Conservation (phyloP, 208 protist species). For the Trypanosomatidae sp. region DNA sequence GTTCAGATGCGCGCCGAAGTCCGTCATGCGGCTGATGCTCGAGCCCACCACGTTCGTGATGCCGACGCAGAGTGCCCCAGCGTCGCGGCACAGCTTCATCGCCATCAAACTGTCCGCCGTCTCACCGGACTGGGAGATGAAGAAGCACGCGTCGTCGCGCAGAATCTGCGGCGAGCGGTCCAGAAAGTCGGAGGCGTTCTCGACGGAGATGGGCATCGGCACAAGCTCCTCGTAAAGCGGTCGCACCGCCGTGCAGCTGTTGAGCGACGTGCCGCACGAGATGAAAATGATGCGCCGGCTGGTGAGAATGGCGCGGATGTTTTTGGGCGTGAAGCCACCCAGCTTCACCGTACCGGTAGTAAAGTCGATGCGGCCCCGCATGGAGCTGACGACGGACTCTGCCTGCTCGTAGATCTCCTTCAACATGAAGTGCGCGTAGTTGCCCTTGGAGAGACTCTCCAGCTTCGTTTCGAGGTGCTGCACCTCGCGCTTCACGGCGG, state of each 20-base stretch:
- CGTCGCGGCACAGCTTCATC: slow-evolving; percentile 79
- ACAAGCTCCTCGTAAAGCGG: slow-evolving; percentile 93
- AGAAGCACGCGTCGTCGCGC: slow-evolving; percentile 88
- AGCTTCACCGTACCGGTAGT: slow-evolving; percentile 61
- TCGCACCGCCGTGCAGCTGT: slow-evolving; percentile 92
- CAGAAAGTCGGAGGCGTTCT: slow-evolving; percentile 94
- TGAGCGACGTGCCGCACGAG: slow-evolving; percentile 94
- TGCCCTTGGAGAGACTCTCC: slow-evolving; percentile 89
- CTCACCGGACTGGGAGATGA: slow-evolving; percentile 95
- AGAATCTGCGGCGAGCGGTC: slow-evolving; percentile 79
- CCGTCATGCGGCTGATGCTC: slow-evolving; percentile 84
- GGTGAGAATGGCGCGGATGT: slow-evolving; percentile 41
- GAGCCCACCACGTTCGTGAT: slow-evolving; percentile 95
- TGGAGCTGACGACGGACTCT: slow-evolving; percentile 89
- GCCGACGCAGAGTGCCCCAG: slow-evolving; percentile 84
- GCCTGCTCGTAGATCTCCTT: slow-evolving; percentile 98
- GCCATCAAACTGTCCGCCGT: slow-evolving; percentile 94
- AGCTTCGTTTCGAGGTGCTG: slow-evolving; percentile 80
- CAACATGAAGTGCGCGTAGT: slow-evolving; percentile 96
- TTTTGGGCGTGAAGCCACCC: slow-evolving; percentile 76
- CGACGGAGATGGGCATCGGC: slow-evolving; percentile 79
- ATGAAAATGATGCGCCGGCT: slow-evolving; percentile 91
- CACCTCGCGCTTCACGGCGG: slow-evolving; percentile 42
- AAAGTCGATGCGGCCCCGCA: slow-evolving; percentile 93
- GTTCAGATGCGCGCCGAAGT: slow-evolving; percentile 90